Evolutionary conservation across 2,329 filamentous ascomycete genomes (phyloP).

Genomic region (Elsinoe perseae): DNA sequence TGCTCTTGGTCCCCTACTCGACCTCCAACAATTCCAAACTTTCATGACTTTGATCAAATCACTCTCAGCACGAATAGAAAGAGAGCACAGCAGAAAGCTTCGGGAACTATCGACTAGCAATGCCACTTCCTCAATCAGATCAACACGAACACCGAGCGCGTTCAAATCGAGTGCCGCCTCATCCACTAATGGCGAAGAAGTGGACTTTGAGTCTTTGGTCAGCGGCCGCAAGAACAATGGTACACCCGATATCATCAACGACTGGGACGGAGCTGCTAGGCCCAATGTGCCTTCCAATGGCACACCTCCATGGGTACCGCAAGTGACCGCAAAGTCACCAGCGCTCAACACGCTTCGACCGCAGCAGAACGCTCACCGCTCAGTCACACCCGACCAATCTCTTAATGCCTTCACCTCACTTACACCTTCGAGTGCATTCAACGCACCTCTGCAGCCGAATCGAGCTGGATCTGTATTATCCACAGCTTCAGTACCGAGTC

Average conservation of each 20-base stretch:
- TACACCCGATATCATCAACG: constrained; percentile 35
- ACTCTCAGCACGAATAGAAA: constrained; percentile 71
- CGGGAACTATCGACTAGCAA: constrained; percentile 66
- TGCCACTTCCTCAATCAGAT: constrained; percentile 24
- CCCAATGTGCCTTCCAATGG: constrained; percentile 23
- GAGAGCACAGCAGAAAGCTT: constrained; percentile 80
- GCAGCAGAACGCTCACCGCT: constrained; percentile 20
- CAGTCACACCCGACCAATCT: constrained; percentile 31
- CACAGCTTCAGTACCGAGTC: constrained; percentile 7
- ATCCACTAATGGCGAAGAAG: constrained; percentile 46
- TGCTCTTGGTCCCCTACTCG: constrained; percentile 79
- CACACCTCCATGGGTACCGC: neutral
- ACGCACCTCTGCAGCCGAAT: constrained; percentile 26
- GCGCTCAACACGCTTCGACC: constrained; percentile 19
- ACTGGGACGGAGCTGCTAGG: constrained; percentile 33
- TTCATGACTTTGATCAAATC: constrained; percentile 86
- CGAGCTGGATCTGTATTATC: constrained; percentile 15
- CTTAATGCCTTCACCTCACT: constrained; percentile 29
- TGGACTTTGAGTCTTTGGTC: constrained; percentile 84
- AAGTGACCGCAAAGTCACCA: constrained; percentile 13
- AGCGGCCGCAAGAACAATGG: constrained; percentile 56
- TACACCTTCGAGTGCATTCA: constrained; percentile 29
- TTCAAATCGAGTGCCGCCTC: constrained; percentile 20
- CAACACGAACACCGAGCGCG: constrained; percentile 53
- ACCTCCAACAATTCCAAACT: constrained; percentile 73